A percentile compares a stretch with the other conserved stretches of the same genome.
Evolutionary conservation across 176 grass and related monocot species (phyloP).

Genomic region (Calamus simplicifolius): DNA sequence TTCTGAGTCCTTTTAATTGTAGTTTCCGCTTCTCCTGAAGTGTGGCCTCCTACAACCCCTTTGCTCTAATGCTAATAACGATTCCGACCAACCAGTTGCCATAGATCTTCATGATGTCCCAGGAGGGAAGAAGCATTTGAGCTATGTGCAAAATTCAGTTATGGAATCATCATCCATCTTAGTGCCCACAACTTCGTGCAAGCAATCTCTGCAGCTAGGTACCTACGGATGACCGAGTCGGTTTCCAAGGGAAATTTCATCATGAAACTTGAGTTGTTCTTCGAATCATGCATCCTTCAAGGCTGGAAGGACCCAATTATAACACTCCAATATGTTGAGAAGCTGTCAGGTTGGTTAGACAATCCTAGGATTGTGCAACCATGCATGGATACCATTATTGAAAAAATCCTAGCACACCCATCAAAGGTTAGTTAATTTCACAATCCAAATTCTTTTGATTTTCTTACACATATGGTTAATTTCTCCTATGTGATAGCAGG

Average conservation of each 20-base stretch:
- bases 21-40: constrained; percentile 97
- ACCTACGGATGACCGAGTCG: constrained; percentile 78
- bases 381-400: constrained; percentile 72
- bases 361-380: constrained; percentile 58
- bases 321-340: constrained; percentile 50
- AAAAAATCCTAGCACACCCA: constrained; percentile 67
- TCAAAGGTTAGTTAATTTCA: constrained; percentile 29
- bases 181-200: constrained; percentile 62
- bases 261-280: constrained; percentile 73
- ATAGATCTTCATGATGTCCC: constrained; percentile 76
- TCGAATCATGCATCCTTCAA: constrained; percentile 61
- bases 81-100: constrained; percentile 24
- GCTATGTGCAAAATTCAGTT: constrained; percentile 96
- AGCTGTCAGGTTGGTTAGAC: constrained; percentile 71
- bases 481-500: no score
- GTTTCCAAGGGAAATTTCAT: constrained; percentile 69
- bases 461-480: no score
- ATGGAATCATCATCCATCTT: constrained; percentile 77
- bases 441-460: no score
- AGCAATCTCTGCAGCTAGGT: constrained; percentile 55
- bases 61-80: constrained; percentile 45
- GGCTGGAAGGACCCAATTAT: constrained; percentile 77
- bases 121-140: constrained; percentile 72
- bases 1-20: constrained; percentile 89
- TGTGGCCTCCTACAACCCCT: constrained; percentile 77